A percentile compares a stretch with the other conserved stretches of the same genome.
Conservation (phyloP, 2,329 filamentous ascomycete genomes). For the Ophioceras dolichostomum region DNA sequence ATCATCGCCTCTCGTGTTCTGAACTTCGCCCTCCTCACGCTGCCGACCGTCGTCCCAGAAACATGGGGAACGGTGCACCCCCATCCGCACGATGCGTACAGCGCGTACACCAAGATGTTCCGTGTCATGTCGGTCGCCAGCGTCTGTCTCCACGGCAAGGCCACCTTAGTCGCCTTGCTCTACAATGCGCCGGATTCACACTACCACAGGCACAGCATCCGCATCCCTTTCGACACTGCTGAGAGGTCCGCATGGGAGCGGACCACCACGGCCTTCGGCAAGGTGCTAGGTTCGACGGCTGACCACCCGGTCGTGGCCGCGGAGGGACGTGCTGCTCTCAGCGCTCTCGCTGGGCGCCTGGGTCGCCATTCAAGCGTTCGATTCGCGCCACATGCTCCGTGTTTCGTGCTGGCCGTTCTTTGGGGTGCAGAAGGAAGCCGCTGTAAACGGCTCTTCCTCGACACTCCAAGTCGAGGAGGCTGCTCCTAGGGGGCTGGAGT, state of each 20-base stretch:
- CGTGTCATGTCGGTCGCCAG: constrained; percentile 29
- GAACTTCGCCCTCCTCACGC: constrained; percentile 30
- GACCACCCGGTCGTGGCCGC: constrained; percentile 46
- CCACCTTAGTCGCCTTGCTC: constrained; percentile 27
- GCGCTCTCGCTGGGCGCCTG: constrained; percentile 40
- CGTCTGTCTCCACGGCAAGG: constrained; percentile 30
- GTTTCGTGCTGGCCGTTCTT: constrained; percentile 20
- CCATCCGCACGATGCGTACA: constrained; percentile 24
- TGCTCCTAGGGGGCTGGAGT: no score
- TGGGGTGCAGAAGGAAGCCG: no score
- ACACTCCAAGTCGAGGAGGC: no score
- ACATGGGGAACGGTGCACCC: constrained; percentile 33
- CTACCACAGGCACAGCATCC: constrained; percentile 33
- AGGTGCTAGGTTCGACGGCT: constrained; percentile 34
- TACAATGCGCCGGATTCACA: constrained; percentile 32
- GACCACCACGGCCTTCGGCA: constrained; percentile 28
- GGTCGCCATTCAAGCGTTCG: constrained; percentile 40
- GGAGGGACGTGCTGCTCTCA: constrained; percentile 46
- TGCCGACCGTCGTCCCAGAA: constrained; percentile 32
- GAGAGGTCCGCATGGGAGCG: constrained; percentile 30
- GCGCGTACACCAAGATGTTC: constrained; percentile 33
- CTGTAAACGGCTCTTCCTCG: no score
- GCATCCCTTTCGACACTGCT: constrained; percentile 31
- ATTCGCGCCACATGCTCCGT: constrained; percentile 37
- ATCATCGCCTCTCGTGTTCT: constrained; percentile 12